Conservation (phyloP, 202 grass and related monocot genomes). For the Panicum hallii region DNA sequence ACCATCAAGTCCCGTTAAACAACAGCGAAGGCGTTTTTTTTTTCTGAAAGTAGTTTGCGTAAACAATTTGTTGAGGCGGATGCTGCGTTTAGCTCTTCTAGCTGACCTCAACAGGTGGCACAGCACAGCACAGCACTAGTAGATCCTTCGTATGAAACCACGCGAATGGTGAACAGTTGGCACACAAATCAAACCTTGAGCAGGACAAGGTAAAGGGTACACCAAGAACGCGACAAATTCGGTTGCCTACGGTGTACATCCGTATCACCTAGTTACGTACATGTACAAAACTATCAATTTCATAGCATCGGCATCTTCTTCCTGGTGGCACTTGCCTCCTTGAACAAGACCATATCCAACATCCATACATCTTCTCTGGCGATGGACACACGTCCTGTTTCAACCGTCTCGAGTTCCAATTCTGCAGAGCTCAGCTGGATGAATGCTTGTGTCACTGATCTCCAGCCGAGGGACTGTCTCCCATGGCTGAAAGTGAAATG, state of each 20-base stretch:
- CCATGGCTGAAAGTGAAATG: too few relatives aligned
- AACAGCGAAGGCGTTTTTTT: not conserved
- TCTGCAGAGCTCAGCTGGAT: too few relatives aligned
- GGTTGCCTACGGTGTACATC: not conserved
- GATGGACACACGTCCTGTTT: not conserved
- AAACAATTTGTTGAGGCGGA: not conserved
- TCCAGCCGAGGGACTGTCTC: slow-evolving; percentile 41
- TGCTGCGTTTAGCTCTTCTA: not conserved
- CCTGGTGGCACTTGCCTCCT: not conserved
- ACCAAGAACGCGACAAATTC: not conserved
- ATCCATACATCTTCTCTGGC: too few relatives aligned
- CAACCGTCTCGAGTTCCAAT: too few relatives aligned
- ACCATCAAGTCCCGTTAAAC: too few relatives aligned
- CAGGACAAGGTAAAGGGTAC: not conserved
- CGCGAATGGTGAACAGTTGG: not conserved
- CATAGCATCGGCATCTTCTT: slow-evolving; percentile 6
- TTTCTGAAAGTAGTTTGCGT: not conserved
- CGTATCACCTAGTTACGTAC: too few relatives aligned
- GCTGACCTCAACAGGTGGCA: not conserved
- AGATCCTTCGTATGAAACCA: not conserved
- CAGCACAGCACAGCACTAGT: not conserved
- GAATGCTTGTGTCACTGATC: not conserved
- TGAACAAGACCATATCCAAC: slow-evolving; percentile 2
- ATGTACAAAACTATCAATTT: not conserved
- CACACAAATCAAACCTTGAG: not conserved